phyloP scores from a whole-genome alignment of 192 early-diverging fungal genomes.

The Coemansia sp. region DNA sequence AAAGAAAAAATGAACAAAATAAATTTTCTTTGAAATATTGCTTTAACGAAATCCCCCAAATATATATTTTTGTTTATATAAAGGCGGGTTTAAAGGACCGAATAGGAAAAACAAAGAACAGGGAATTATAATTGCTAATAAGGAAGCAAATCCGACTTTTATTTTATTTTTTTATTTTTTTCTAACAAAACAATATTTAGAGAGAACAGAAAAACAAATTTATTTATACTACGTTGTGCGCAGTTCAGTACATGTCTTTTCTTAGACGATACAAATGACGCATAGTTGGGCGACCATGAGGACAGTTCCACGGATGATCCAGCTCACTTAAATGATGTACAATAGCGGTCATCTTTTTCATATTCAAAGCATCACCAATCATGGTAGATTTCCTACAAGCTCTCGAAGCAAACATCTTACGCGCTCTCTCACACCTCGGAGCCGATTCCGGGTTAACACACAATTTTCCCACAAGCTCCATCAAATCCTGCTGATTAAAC shows the following conservation, averaged over 20 bases:
- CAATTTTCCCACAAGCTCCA: slow-evolving; percentile 43
- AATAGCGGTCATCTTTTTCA: slow-evolving; percentile 75
- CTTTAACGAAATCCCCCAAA: too few species aligned
- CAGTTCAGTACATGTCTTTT: not conserved
- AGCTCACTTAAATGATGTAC: slow-evolving; percentile 78
- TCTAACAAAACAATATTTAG: too few species aligned
- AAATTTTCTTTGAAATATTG: too few species aligned
- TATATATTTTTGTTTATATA: too few species aligned
- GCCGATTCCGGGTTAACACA: slow-evolving; percentile 55
- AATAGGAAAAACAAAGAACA: too few species aligned
- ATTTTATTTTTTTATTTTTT: too few species aligned
- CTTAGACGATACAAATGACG: slow-evolving; percentile 70
- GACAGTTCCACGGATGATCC: slow-evolving; percentile 98
- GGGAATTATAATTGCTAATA: too few species aligned
- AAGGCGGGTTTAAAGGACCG: too few species aligned
- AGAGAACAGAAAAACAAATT: too few species aligned
- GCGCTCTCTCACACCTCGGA: slow-evolving; percentile 68
- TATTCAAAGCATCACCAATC: slow-evolving; percentile 83
- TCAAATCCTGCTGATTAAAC: slow-evolving; percentile 64
- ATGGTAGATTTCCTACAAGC: slow-evolving; percentile 90
- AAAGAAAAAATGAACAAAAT: too few species aligned
- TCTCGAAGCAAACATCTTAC: slow-evolving; percentile 80
- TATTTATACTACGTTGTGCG: too few species aligned
- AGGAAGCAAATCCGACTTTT: too few species aligned
- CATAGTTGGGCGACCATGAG: slow-evolving; percentile 95